phyloP scores from a whole-genome alignment of 805 yeast species.

The Kazachstania africana region DNA sequence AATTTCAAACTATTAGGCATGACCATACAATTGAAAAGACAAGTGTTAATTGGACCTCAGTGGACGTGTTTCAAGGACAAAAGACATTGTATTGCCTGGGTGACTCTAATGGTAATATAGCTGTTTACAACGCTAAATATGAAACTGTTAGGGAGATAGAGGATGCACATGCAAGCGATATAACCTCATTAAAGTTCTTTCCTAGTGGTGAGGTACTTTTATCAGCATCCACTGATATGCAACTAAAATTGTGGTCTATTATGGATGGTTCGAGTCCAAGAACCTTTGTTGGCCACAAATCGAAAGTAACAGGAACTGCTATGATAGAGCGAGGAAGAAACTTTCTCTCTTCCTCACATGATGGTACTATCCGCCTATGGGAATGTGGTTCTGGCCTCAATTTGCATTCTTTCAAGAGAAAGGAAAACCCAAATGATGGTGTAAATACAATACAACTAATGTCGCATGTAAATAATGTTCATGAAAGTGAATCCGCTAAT shows the following conservation, averaged over 20 bases:
- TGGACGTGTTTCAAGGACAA: slow-evolving; percentile 27
- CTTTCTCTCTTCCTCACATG: slow-evolving; percentile 41
- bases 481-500: slow-evolving; percentile 6
- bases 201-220: slow-evolving; percentile 55
- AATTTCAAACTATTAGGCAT: slow-evolving; percentile 4
- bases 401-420: slow-evolving; percentile 32
- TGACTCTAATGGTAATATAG: slow-evolving; percentile 24
- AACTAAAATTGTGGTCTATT: slow-evolving; percentile 50
- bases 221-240: slow-evolving; percentile 48
- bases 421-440: slow-evolving; percentile 27
- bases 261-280: slow-evolving; percentile 38
- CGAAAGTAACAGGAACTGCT: slow-evolving; percentile 35
- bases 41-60: slow-evolving; percentile 17
- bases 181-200: slow-evolving; percentile 37
- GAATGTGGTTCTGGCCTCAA: slow-evolving; percentile 49
- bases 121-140: slow-evolving; percentile 10
- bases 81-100: slow-evolving; percentile 25
- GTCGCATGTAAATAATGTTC: background rate
- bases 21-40: background rate
- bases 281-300: slow-evolving; percentile 38
- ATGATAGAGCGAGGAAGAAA: slow-evolving; percentile 59
- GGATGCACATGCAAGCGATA: slow-evolving; percentile 41
- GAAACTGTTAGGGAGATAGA: slow-evolving; percentile 6
- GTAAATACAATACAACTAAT: slow-evolving; percentile 18
- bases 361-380: slow-evolving; percentile 53